Conservation (phyloP, 192 early-diverging fungal genomes). For the Backusella circina region DNA sequence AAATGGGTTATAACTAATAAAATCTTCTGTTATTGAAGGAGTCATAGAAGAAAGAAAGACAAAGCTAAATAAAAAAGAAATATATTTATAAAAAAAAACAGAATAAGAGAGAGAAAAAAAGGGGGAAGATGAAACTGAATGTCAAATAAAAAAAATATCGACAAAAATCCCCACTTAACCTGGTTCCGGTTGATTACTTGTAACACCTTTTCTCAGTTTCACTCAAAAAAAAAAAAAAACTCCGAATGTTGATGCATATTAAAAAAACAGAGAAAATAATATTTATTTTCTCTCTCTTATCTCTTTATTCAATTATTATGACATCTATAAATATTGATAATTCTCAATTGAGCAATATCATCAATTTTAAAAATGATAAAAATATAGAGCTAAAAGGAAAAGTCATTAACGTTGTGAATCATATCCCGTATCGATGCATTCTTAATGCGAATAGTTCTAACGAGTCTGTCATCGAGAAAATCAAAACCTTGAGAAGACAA, state of each 20-base stretch:
- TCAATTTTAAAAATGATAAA: not conserved
- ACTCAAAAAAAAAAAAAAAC: not conserved
- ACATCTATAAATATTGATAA: not conserved
- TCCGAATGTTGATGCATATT: not conserved
- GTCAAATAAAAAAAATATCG: constrained; percentile 1
- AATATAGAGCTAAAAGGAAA: constrained; percentile 6
- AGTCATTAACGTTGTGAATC: constrained; percentile 50
- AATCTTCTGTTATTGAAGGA: constrained; percentile 5
- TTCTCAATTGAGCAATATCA: not conserved
- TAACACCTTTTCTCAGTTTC: not conserved
- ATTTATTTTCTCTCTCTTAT: not conserved
- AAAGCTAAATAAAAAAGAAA: not conserved
- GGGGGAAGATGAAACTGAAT: constrained; percentile 2
- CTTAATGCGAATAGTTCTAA: not conserved
- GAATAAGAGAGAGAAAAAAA: constrained; percentile 2
- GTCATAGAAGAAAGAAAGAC: not conserved
- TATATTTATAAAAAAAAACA: constrained; percentile 3
- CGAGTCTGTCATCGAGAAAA: not conserved
- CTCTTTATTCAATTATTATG: not conserved
- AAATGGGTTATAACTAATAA: constrained; percentile 24
- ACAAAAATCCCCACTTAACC: not conserved
- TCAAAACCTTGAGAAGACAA: not conserved
- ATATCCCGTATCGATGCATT: constrained; percentile 40
- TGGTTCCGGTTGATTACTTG: not conserved
- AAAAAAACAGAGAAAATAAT: not conserved